Base-by-base conservation (phyloP, 257 asterid species). In the Nicotiana undulata region DNA sequence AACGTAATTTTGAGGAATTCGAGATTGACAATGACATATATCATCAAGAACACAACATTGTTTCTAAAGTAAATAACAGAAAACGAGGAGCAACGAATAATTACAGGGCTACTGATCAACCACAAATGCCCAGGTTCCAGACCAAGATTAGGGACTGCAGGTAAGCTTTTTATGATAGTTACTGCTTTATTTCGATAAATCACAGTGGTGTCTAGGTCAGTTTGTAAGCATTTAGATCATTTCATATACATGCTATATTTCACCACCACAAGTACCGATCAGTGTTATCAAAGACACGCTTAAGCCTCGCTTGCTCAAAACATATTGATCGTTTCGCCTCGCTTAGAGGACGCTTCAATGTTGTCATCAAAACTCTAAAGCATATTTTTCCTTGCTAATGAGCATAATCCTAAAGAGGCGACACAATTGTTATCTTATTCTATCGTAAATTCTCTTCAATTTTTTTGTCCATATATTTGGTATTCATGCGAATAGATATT, bases 141-240 rank as follows among this genome's bases (percentile, higher is more conserved):
- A 67, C 84, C 66, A 83, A 80, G 82, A 77, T 80, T 10, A 67
- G 74, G 46, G 86, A 83, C 46, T 76, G 83, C 86, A 80, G 86
- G 88, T 83, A 76, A 18, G 15, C 0, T 83, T 9, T 75, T 88
- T 26, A 44, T 26, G 67, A 13, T 4, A 26, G 10, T 16, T 4
- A 60, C 31, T 8, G 20, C 1, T 58, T n/a, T 58, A 3, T 20
- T 56, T n/a, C 40, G 40, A 34, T 1, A 7, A 17, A 66, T 4
- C 9, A 18, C 34, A 8, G n/a, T 18, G 53, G 9, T 66, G 22
- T 31, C 17, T 65, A 22, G 34, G 3, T 22, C 8, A 10, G 22
- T 16, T 22, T 22, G 17, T 60, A 5, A 1, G 66, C 16, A 1
- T 11, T 3, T 60, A 1, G 2, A 10, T 1, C 1, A 24, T 11